Evolutionary conservation across 495 filamentous ascomycete species (phyloP).

Genomic region (Choiromyces venosus): DNA sequence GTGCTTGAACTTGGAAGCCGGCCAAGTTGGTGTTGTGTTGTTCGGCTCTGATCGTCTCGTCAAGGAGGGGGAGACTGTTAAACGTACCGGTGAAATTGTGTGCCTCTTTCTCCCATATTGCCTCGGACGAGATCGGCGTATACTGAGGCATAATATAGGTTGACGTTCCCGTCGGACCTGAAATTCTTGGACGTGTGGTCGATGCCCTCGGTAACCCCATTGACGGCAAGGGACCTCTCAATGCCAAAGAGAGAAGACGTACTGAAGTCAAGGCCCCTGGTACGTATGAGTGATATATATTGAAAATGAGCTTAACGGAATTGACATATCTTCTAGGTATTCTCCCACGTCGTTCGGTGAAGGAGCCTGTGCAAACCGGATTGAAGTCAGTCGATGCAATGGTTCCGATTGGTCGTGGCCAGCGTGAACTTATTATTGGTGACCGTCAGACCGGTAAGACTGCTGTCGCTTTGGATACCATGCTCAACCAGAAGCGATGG

Average conservation of each 20-base stretch:
- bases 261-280: conserved; percentile 93
- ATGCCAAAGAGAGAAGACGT: conserved; percentile 85
- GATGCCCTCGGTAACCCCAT: conserved; percentile 98
- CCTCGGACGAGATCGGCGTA: conserved; percentile 17
- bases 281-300: conserved; percentile 4
- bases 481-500: conserved; percentile 99
- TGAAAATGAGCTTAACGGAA: not conserved
- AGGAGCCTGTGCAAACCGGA: conserved; percentile 97
- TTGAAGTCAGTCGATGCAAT: conserved; percentile 99
- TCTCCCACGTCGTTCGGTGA: conserved; percentile 91
- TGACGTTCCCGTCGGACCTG: conserved; percentile 89
- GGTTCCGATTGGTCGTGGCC: conserved; percentile 99
- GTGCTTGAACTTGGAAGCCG: conserved; percentile 99
- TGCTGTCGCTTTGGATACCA: conserved; percentile 95
- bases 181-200: conserved; percentile 94
- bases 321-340: conserved; percentile 55
- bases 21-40: conserved; percentile 99
- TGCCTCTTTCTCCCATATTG: conserved; percentile 43
- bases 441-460: conserved; percentile 99
- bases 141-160: conserved; percentile 56
- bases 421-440: conserved; percentile 99
- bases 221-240: conserved; percentile 95
- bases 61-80: conserved; percentile 98
- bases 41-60: conserved; percentile 99
- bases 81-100: conserved; percentile 99